phyloP scores from a whole-genome alignment of 805 yeast genomes.

The Diddensiella santjacobensis region DNA sequence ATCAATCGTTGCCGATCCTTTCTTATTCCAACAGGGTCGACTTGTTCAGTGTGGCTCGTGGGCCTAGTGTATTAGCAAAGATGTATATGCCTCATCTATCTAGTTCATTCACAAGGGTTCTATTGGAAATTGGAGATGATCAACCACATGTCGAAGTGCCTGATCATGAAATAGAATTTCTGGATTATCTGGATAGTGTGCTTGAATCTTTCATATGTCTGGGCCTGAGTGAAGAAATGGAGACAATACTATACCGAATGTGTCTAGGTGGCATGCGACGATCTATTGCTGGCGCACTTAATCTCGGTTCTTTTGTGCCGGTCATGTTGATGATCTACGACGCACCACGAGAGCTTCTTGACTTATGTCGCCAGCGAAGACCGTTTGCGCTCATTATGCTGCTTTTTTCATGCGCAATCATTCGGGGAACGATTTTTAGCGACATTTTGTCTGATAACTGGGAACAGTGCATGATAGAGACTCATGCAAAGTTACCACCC shows the following conservation, averaged over 20 bases:
- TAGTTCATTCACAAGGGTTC: not conserved
- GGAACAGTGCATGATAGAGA: not conserved
- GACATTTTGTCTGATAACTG: not conserved
- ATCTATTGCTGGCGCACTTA: not conserved
- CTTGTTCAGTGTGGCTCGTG: conserved; percentile 2
- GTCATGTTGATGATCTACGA: conserved; percentile 5
- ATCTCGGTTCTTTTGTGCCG: not conserved
- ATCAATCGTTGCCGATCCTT: conserved; percentile 5
- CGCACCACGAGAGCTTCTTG: not conserved
- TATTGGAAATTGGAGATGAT: not conserved
- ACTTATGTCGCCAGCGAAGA: conserved; percentile 4
- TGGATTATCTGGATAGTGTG: conserved; percentile 2
- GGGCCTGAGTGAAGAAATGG: not conserved
- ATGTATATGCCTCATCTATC: not conserved
- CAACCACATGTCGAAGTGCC: too few species aligned
- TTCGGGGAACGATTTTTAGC: conserved; percentile 5
- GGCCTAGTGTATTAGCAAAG: conserved; percentile 1
- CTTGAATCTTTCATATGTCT: not conserved
- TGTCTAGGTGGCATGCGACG: conserved; percentile 1
- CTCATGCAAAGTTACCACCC: conserved; percentile 1
- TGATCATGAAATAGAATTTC: conserved; percentile 2
- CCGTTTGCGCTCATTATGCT: conserved; percentile 11
- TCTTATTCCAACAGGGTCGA: conserved; percentile 6
- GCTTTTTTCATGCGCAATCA: conserved; percentile 9
- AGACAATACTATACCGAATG: not conserved